Evolutionary conservation across 129 eudicot genomes (phyloP), one percentile per base, ranked within the genome.

Genomic region (Helichrysum umbraculigerum): DNA sequence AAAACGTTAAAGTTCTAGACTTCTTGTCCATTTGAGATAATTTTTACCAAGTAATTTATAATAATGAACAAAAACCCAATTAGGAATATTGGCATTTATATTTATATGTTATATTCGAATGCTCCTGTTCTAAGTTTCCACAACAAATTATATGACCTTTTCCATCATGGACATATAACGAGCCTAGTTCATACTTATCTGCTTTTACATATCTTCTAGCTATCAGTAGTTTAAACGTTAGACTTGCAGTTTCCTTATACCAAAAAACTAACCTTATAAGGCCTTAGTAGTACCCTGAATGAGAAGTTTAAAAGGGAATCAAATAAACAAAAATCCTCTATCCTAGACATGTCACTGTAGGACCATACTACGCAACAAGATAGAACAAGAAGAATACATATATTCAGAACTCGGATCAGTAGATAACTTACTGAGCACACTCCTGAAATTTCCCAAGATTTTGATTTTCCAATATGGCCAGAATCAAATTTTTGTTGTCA

Each of bases 381-480:
- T 72, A 32, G 30, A 33, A 52, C 51, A 12, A 35, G 34, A 30
- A 71, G 3, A 32, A 54, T 60, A 35, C 16, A 3, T 33, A 73
- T 32, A 7, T 58, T 57, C 78, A 41, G 25, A 39, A 61, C 11
- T 74, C 61, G n/a, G 25, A 59, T 71, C 21, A 35, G 19, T 21
- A 21, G 61, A 50, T 22, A 81, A 92, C 98, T 90, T 83, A 93
- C 98, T 90, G 96, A 65, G 92, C 96, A 71, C 92, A 86, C 71
- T 93, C 98, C 28, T 84, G 83, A 41, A 86, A 73, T 81, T 90
- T 93, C 7, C 98, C 98, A 66, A 81, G 86, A 71, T 88, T 93
- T 79, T 93, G 96, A 81, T 83, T 82, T 41, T 93, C 98, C 85
- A 93, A 77, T 81, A 93, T 93, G 12, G 98, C 98, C 88, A 90